phyloP scores from a whole-genome alignment of 208 protist species.

The Acanthamoeba lenticulata region DNA sequence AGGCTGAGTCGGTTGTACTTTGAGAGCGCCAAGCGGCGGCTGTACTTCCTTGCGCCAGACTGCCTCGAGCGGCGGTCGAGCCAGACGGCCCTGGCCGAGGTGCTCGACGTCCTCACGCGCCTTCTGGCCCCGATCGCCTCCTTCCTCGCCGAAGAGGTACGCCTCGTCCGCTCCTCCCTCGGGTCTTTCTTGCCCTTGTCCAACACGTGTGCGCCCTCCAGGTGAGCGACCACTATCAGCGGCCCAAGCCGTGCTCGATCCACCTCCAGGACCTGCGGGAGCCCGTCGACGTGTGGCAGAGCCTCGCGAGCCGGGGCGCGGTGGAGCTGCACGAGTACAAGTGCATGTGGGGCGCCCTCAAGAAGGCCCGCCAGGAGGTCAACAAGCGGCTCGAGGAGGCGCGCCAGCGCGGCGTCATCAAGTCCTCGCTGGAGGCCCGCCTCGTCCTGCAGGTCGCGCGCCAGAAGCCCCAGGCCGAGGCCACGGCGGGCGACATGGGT shows the following conservation, averaged over 20 bases:
- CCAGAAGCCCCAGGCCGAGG: background rate
- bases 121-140: background rate
- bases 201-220: background rate
- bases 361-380: background rate
- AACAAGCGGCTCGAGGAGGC: background rate
- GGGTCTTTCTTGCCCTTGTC: background rate
- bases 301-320: background rate
- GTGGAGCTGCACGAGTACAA: slow-evolving; percentile 3
- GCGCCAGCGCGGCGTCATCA: background rate
- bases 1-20: background rate
- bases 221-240: slow-evolving; percentile 46
- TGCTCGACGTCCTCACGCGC: background rate
- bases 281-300: background rate
- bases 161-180: background rate
- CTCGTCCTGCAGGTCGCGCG: background rate
- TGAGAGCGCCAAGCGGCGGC: slow-evolving; percentile 9
- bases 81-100: background rate
- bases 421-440: background rate
- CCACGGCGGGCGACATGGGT: background rate
- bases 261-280: background rate
- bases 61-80: background rate
- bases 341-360: slow-evolving; percentile 6
- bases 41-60: background rate
- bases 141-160: slow-evolving; percentile 36
- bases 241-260: slow-evolving; percentile 13